Percentiles rank a stretch among this genome's conserved stretches.
Evolutionary conservation across 2,329 filamentous ascomycete species (phyloP).

Genomic region (Lojkania enalia): DNA sequence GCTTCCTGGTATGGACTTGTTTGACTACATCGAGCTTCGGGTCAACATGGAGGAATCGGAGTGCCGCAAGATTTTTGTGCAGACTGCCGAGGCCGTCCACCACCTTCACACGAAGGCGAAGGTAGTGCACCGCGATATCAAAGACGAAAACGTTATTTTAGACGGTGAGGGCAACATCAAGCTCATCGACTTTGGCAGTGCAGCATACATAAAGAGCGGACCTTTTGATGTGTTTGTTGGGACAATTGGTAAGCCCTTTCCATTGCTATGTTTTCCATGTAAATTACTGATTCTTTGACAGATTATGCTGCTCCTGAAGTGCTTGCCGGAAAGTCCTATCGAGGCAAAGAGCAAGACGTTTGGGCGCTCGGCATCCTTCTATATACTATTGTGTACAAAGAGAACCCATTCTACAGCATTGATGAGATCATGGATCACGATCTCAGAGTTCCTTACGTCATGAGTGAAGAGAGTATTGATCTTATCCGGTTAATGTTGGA

Average conservation of each 20-base stretch:
- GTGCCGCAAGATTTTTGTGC: slow-evolving; percentile 91
- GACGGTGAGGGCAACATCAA: slow-evolving; percentile 96
- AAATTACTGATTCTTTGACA: slow-evolving; percentile 43
- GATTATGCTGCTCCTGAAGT: slow-evolving; percentile 99
- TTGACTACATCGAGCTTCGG: slow-evolving; percentile 96
- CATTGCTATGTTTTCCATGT: background rate
- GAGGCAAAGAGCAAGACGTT: slow-evolving; percentile 95
- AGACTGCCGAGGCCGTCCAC: slow-evolving; percentile 86
- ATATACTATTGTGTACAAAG: slow-evolving; percentile 99
- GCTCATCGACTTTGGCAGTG: slow-evolving; percentile 96
- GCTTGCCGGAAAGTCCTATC: slow-evolving; percentile 85
- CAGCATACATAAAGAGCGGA: slow-evolving; percentile 96
- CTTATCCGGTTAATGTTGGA: slow-evolving; percentile 91
- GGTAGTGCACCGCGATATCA: slow-evolving; percentile 97
- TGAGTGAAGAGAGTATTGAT: slow-evolving; percentile 91
- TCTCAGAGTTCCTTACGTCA: slow-evolving; percentile 82
- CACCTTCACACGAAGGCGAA: slow-evolving; percentile 88
- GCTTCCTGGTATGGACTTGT: slow-evolving; percentile 95
- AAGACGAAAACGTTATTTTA: slow-evolving; percentile 96
- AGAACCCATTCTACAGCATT: slow-evolving; percentile 98
- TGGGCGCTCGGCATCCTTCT: slow-evolving; percentile 97
- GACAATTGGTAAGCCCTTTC: slow-evolving; percentile 78
- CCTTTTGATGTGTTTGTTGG: slow-evolving; percentile 99
- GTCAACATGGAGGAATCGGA: slow-evolving; percentile 96
- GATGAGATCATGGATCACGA: slow-evolving; percentile 99